phyloP scores from a whole-genome alignment of 768 basidiomycete genomes.

The Suillus clintonianus region DNA sequence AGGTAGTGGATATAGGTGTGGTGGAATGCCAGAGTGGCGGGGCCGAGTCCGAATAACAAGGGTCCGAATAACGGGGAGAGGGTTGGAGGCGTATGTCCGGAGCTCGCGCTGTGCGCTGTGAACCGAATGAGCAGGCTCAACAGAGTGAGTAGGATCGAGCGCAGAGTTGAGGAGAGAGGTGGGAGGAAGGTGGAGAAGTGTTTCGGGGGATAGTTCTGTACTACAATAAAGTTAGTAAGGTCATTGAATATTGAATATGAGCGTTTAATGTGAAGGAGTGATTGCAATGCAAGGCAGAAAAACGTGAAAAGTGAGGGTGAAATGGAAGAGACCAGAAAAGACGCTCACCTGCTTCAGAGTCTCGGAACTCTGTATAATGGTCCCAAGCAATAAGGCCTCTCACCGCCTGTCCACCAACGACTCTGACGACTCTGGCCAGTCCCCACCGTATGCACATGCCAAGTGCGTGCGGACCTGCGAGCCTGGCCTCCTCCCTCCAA shows the following conservation, averaged over 20 bases:
- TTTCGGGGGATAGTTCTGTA: constrained; percentile 63
- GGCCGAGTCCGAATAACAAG: constrained; percentile 80
- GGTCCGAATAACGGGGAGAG: constrained; percentile 90
- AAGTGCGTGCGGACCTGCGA: constrained; percentile 85
- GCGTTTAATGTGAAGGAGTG: constrained; percentile 5
- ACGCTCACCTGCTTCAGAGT: constrained; percentile 75
- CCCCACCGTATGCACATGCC: constrained; percentile 95
- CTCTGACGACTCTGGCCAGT: constrained; percentile 74
- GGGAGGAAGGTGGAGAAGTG: constrained; percentile 75
- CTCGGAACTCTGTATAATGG: constrained; percentile 77
- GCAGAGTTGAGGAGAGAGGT: constrained; percentile 51
- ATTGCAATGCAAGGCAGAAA: constrained; percentile 19
- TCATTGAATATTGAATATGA: constrained; percentile 5
- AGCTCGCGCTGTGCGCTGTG: constrained; percentile 78
- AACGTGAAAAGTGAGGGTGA: constrained; percentile 18
- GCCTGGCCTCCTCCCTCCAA: constrained; percentile 80
- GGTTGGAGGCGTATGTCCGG: constrained; percentile 89
- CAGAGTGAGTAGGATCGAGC: constrained; percentile 64
- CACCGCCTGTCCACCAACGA: constrained; percentile 69
- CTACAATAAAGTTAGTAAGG: constrained; percentile 27
- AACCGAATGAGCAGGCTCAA: constrained; percentile 82
- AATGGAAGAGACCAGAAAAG: constrained; percentile 14
- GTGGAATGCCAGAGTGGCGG: constrained; percentile 51
- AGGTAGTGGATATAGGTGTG: constrained; percentile 72
- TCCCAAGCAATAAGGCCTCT: constrained; percentile 88